Evolutionary conservation across 495 filamentous ascomycete genomes (phyloP).

Genomic region (Talaromyces nanjingensis): DNA sequence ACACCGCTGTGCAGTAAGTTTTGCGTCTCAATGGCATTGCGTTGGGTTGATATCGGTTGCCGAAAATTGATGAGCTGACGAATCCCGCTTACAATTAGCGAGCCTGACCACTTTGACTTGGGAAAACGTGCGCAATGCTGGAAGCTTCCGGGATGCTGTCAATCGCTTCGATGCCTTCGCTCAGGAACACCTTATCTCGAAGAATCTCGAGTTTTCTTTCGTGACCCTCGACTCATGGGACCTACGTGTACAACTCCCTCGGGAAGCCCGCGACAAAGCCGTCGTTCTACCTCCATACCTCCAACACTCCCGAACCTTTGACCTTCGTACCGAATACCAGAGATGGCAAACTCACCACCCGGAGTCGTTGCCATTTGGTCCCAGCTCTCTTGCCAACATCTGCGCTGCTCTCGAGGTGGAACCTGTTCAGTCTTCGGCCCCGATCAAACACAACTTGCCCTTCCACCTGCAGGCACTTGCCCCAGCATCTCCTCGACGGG

Average conservation of each 20-base stretch:
- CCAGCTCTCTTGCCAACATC: conserved; percentile 91
- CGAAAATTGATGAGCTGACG: conserved; percentile 23
- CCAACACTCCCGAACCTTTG: conserved; percentile 94
- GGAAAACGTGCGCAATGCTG: conserved; percentile 96
- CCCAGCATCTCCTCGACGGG: conserved; percentile 91
- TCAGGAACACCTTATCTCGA: conserved; percentile 73
- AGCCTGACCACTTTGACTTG: conserved; percentile 96
- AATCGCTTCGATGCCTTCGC: conserved; percentile 90
- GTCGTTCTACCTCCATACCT: conserved; percentile 95
- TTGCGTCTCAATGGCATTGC: neutral
- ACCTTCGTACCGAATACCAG: conserved; percentile 94
- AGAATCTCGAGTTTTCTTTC: conserved; percentile 92
- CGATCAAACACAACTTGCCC: conserved; percentile 96
- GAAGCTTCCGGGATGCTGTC: conserved; percentile 93
- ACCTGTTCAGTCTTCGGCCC: conserved; percentile 89
- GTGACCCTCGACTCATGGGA: conserved; percentile 98
- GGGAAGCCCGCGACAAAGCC: conserved; percentile 95
- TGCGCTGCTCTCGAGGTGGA: conserved; percentile 97
- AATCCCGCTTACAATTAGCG: conserved; percentile 43
- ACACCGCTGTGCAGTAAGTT: conserved; percentile 96
- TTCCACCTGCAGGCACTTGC: conserved; percentile 96
- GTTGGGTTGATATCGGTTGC: neutral
- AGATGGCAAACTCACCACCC: conserved; percentile 97
- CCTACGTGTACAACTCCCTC: conserved; percentile 91
- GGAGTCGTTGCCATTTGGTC: conserved; percentile 92